phyloP scores from a whole-genome alignment of 257 asterid genomes.

The Nicotiana tomentosiformis region DNA sequence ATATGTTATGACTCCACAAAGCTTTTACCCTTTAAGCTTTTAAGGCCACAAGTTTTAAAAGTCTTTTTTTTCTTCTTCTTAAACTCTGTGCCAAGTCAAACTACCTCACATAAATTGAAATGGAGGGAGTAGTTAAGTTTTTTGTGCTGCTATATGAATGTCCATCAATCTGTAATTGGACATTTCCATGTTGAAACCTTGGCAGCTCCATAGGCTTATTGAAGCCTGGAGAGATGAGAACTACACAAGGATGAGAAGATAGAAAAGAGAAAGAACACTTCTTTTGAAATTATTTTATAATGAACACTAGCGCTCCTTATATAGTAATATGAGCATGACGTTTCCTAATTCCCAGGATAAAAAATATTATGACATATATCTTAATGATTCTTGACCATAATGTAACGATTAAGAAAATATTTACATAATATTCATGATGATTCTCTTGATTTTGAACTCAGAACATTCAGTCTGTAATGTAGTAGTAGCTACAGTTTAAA shows the following conservation, averaged over 20 bases:
- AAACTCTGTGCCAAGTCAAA: no score
- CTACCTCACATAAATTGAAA: no score
- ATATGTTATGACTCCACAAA: no score
- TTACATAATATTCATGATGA: not conserved
- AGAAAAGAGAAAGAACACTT: not conserved
- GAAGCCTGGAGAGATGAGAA: not conserved
- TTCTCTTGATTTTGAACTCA: not conserved
- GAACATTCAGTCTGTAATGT: not conserved
- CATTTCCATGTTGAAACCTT: not conserved
- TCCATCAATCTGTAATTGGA: not conserved
- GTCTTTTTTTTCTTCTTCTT: no score
- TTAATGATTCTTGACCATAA: conserved; percentile 1
- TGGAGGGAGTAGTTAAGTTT: not conserved
- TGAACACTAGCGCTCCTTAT: not conserved
- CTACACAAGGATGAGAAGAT: not conserved
- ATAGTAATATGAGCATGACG: not conserved
- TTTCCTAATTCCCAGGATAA: not conserved
- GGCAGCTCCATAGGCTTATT: not conserved
- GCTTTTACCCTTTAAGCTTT: no score
- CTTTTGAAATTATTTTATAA: not conserved
- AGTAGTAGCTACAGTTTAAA: not conserved
- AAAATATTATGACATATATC: not conserved
- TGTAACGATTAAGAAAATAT: not conserved
- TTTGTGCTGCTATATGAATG: not conserved
- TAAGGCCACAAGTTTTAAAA: no score